phyloP scores from a whole-genome alignment of 1,139 yeast species.

The Suhomyces ambrosiae region DNA sequence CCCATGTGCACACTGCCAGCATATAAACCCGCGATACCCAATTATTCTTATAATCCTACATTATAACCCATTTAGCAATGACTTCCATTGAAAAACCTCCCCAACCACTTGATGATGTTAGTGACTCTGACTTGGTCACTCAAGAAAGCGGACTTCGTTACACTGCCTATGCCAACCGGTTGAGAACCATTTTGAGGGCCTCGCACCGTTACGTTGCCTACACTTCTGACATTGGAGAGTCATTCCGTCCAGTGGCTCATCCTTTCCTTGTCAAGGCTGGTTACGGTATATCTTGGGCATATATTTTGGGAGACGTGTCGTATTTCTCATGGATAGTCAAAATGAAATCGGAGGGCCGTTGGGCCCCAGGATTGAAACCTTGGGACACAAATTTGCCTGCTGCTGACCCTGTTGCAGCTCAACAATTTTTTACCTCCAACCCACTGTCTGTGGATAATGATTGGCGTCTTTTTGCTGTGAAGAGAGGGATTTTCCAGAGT shows the following conservation, averaged over 20 bases:
- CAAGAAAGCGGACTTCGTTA: constrained; percentile 65
- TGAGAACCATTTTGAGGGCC: constrained; percentile 68
- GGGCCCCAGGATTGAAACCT: constrained; percentile 63
- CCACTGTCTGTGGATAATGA: constrained; percentile 48
- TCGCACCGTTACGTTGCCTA: constrained; percentile 87
- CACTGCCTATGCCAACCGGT: constrained; percentile 79
- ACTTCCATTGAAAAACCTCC: constrained; percentile 5
- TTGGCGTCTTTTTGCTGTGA: constrained; percentile 65
- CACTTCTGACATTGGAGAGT: constrained; percentile 86
- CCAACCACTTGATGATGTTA: constrained; percentile 14
- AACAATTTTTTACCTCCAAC: constrained; percentile 28
- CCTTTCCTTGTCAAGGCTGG: constrained; percentile 65
- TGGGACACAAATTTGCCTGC: constrained; percentile 60
- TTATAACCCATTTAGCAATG: not conserved
- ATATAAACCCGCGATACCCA: not conserved
- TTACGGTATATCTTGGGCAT: constrained; percentile 77
- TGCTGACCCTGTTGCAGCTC: constrained; percentile 43
- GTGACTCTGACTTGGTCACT: constrained; percentile 23
- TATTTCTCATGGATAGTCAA: constrained; percentile 77
- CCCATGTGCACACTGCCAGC: not conserved
- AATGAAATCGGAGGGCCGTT: constrained; percentile 66
- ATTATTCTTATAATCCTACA: not conserved
- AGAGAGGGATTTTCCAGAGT: constrained; percentile 77
- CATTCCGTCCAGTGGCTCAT: constrained; percentile 84
- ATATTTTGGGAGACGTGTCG: constrained; percentile 76